These are phyloP conservation scores for Castanea crenata DNA, from an alignment of 306 rosid species.

Conservation along the genomic window DNA sequence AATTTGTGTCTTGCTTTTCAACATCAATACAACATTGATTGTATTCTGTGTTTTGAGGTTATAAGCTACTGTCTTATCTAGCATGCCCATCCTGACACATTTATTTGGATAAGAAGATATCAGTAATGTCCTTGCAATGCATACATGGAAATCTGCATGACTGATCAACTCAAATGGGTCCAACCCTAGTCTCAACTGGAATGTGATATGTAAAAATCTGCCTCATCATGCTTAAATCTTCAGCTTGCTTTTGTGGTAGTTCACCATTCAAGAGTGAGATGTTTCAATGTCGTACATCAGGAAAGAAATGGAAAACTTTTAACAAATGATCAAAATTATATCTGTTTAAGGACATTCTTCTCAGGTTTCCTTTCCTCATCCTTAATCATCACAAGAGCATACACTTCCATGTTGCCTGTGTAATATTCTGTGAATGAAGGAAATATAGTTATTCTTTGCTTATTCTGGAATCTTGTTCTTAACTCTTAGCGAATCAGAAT, in stretches of 20 bases:
- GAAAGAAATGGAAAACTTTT: not conserved
- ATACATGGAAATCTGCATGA: not conserved
- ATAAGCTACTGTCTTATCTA: not conserved
- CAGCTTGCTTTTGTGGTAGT: not conserved
- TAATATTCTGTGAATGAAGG: not conserved
- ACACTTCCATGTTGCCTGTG: not conserved
- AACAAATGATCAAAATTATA: not conserved
- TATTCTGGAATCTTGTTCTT: not conserved
- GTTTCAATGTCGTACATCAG: not conserved
- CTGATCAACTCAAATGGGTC: not conserved
- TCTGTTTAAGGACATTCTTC: not conserved
- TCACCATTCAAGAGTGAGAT: not conserved
- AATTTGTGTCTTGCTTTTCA: not conserved
- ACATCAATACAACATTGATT: not conserved
- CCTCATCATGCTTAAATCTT: not conserved
- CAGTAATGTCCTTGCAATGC: not conserved
- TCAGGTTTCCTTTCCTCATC: not conserved
- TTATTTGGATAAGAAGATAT: not conserved
- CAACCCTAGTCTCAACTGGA: not conserved
- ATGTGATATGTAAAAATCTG: not conserved
- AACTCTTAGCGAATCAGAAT: not conserved
- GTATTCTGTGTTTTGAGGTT: not conserved
- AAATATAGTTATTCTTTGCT: not conserved
- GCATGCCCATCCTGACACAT: not conserved
- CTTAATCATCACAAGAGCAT: not conserved